phyloP scores from a whole-genome alignment of 345 rosid genomes.

The Brassica incana region DNA sequence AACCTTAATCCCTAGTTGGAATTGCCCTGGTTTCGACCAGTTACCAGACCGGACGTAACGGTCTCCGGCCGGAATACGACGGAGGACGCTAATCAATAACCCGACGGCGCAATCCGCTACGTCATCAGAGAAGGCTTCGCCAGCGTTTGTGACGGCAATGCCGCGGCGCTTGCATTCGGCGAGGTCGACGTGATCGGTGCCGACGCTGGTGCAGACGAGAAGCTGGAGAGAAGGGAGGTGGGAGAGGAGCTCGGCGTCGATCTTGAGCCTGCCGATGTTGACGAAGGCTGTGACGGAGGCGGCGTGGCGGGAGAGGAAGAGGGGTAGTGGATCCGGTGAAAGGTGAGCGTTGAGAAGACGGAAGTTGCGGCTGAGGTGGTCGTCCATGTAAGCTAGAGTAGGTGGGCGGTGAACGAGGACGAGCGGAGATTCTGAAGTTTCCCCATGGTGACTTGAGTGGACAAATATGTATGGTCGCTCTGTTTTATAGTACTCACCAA shows the following conservation, averaged over 20 bases:
- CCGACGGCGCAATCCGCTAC: constrained; percentile 65
- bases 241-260: constrained; percentile 39
- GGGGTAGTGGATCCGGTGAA: constrained; percentile 43
- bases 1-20: constrained; percentile 55
- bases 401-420: constrained; percentile 23
- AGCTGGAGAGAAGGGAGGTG: constrained; percentile 49
- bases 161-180: constrained; percentile 62
- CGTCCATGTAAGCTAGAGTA: background rate
- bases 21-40: constrained; percentile 48
- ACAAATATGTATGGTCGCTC: background rate
- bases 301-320: constrained; percentile 42
- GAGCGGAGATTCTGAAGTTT: constrained; percentile 28
- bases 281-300: constrained; percentile 42
- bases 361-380: constrained; percentile 10
- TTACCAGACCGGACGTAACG: constrained; percentile 45
- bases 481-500: background rate
- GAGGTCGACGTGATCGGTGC: constrained; percentile 58
- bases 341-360: background rate
- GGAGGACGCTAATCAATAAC: constrained; percentile 52
- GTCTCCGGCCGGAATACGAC: constrained; percentile 57
- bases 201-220: constrained; percentile 51
- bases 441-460: background rate
- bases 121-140: constrained; percentile 48
- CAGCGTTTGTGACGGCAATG: constrained; percentile 48
- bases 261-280: constrained; percentile 23